Base-by-base conservation (phyloP, 2,329 filamentous ascomycete genomes). In the Ophiostoma sp. region DNA sequence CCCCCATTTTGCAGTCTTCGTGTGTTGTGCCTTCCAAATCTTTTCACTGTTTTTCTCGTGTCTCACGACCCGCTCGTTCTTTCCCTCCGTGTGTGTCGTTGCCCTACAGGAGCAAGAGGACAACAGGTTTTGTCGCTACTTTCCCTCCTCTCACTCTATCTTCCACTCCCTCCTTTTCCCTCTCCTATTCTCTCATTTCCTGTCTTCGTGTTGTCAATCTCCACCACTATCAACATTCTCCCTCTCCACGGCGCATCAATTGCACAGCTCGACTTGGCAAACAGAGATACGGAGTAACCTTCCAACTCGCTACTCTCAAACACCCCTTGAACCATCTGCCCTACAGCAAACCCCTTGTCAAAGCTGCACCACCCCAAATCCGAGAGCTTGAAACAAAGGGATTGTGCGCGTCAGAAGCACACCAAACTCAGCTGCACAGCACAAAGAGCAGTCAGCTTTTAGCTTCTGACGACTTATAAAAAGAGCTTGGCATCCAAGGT, bases 321-420 rank as follows among this genome's bases (percentile, higher is more conserved):
- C 69, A 25, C 55, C 52, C 69, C 55, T 48, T 50, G 55, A 22
- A 61, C 52, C 25, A 70, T 69, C 42, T 36, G 39, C 57, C 36
- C n/a, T 42, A 6, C 33, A 8, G 19, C 9, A 55, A 36, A 36
- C 52, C 22, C 55, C 57, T n/a, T 45, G 33, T 22, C 19, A 57
- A 71, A 42, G 69, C 25, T 22, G 19, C 69, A 17, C 33, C 33
- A 36, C 33, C 33, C 55, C 70, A 17, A 25, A 28, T 36, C 61
- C 22, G 57, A 66, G 68, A 66, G 68, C 68, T 28, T 71, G 72
- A 73, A 73, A 73, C 72, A 68, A 57, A 50, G 68, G 17, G 68
- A 45, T 22, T 52, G 59, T 6, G 33, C 59, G 28, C 52, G 36
- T 22, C 45, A 42, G 42, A 48, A 64, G 15, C 33, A 17, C 52